Evolutionary conservation across 148 eudicot genomes (phyloP).

Genomic region (Camellia japonica): DNA sequence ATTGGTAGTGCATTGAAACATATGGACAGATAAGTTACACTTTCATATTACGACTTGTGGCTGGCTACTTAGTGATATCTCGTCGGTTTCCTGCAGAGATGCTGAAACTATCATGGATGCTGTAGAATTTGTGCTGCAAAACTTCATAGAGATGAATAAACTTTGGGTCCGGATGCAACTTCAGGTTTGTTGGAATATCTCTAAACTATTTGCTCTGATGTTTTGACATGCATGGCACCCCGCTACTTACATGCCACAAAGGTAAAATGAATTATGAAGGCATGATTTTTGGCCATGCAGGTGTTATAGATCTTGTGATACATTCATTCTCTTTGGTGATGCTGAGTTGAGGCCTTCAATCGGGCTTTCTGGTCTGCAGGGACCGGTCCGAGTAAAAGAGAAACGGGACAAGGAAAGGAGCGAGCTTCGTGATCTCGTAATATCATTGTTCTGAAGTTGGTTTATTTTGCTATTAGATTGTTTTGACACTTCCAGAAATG

Average conservation of each 20-base stretch:
- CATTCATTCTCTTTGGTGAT: conserved; percentile 85
- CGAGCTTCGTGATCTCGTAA: conserved; percentile 99
- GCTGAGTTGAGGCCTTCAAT: conserved; percentile 95
- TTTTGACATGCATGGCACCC: conserved; percentile 57
- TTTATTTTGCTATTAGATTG: conserved; percentile 24
- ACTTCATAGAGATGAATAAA: conserved; percentile 96
- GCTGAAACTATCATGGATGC: conserved; percentile 91
- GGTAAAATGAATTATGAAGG: conserved; percentile 67
- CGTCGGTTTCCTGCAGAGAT: conserved; percentile 50
- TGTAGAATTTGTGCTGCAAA: conserved; percentile 96
- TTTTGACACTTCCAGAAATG: conserved; percentile 10
- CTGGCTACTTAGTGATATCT: conserved; percentile 2
- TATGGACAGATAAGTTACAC: too few relatives aligned
- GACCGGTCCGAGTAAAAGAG: conserved; percentile 71
- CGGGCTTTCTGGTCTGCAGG: conserved; percentile 99
- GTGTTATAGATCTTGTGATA: conserved; percentile 87
- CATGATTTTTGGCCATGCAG: conserved; percentile 98
- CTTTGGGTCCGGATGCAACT: conserved; percentile 98
- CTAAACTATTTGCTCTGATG: conserved; percentile 11
- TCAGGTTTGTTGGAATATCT: conserved; percentile 62
- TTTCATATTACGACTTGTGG: conserved; percentile 1
- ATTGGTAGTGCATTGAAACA: too few relatives aligned
- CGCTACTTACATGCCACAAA: conserved; percentile 73
- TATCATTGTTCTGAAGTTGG: conserved; percentile 35
- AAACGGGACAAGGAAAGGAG: conserved; percentile 89